Percentiles rank a stretch among this genome's conserved stretches.
phyloP scores from a whole-genome alignment of 345 rosid species.

The Crucihimalaya himalaica region DNA sequence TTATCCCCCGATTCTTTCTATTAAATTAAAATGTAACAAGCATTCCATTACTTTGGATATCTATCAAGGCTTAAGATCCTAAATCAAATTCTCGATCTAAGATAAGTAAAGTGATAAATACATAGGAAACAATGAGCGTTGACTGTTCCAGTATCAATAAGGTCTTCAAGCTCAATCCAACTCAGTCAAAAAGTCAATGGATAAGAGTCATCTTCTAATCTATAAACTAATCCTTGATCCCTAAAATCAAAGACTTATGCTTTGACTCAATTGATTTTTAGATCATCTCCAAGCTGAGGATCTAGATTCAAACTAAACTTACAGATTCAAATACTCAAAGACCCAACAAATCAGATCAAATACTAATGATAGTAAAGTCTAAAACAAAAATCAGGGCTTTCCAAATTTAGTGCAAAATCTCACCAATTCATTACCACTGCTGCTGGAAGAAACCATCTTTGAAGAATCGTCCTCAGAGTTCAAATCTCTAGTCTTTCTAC shows the following conservation, averaged over 20 bases:
- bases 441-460: constrained; percentile 78
- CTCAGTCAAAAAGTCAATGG: constrained; percentile 35
- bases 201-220: constrained; percentile 16
- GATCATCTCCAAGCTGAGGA: constrained; percentile 9
- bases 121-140: not conserved
- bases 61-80: constrained; percentile 9
- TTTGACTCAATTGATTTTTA: not conserved
- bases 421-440: constrained; percentile 79
- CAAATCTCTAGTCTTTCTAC: constrained; percentile 66
- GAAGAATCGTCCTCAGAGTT: constrained; percentile 77
- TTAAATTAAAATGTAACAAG: constrained; percentile 6
- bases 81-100: constrained; percentile 22
- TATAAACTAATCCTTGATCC: constrained; percentile 26
- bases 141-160: constrained; percentile 14
- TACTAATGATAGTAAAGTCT: too few species aligned
- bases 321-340: constrained; percentile 20
- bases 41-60: not conserved
- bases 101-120: not conserved
- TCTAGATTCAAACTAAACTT: constrained; percentile 27
- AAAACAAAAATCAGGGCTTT: not conserved
- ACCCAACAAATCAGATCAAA: not conserved
- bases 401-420: not conserved
- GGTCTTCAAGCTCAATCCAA: constrained; percentile 18
- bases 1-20: constrained; percentile 70
- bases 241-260: constrained; percentile 11